Evolutionary conservation across 2,329 filamentous ascomycete species (phyloP).

Genomic region (Lasiodiplodia citricola): DNA sequence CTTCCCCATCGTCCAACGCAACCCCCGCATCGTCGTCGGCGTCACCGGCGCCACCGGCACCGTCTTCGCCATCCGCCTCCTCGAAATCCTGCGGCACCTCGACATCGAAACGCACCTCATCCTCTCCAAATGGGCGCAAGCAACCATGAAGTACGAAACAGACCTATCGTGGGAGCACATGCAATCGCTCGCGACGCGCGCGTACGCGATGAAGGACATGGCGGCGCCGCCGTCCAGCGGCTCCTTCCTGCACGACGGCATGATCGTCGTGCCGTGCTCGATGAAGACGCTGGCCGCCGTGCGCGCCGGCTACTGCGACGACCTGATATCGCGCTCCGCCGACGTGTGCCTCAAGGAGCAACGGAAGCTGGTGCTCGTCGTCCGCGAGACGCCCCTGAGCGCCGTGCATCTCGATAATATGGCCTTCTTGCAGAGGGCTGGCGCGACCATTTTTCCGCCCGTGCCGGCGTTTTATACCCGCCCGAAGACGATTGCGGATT

Average conservation of each 20-base stretch:
- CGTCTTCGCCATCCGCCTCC: conserved; percentile 49
- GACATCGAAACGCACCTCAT: conserved; percentile 53
- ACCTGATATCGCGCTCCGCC: conserved; percentile 53
- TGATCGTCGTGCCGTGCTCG: conserved; percentile 56
- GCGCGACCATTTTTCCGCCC: conserved; percentile 29
- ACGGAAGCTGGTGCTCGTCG: conserved; percentile 47
- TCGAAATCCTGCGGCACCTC: conserved; percentile 48
- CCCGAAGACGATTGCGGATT: conserved; percentile 28
- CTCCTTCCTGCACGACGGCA: conserved; percentile 52
- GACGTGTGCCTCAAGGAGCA: conserved; percentile 56
- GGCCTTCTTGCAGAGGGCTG: conserved; percentile 34
- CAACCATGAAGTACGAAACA: conserved; percentile 40
- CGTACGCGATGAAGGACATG: conserved; percentile 51
- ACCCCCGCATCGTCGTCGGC: conserved; percentile 51
- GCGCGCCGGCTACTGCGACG: conserved; percentile 49
- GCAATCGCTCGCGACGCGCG: conserved; percentile 27
- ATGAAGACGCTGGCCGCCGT: conserved; percentile 57
- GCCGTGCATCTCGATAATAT: conserved; percentile 57
- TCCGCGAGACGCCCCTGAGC: conserved; percentile 54
- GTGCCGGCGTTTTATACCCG: conserved; percentile 31
- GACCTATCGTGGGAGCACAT: conserved; percentile 22
- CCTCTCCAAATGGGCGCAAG: conserved; percentile 56
- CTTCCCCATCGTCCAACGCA: conserved; percentile 21
- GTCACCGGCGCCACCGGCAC: conserved; percentile 59
- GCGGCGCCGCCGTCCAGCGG: conserved; percentile 53